Evolutionary conservation across 495 filamentous ascomycete species (phyloP), one percentile per base, ranked within the genome.

Genomic region (Podospora fimiseda): DNA sequence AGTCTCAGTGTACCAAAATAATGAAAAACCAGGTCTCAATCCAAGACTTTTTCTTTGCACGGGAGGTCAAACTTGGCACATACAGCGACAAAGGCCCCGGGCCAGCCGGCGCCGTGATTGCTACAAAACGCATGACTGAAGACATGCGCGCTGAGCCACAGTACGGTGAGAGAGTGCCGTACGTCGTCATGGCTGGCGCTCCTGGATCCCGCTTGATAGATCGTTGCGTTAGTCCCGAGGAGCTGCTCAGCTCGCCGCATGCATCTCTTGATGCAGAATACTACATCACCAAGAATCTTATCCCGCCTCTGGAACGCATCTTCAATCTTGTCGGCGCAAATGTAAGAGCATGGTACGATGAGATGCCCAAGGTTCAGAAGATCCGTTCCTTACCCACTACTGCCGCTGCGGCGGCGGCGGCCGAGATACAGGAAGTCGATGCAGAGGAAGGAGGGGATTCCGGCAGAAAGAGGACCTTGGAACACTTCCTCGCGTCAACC

Each of bases 241-340:
- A 79, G 19, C 76, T 97, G n/a, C 72, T 97, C 2, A 70, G 81
- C 36, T 85, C 86, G 52, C 80, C 85, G 18, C 78, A 88, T 51
- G 74, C 84, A n/a, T 83, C 89, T 56, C 76, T 98, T n/a, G 93
- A 98, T 61, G 81, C 91, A 0, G 90, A 96, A 60, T 98, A 98
- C 69, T 98, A 98, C 68, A 97, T 97, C 58, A 79, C 79, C 7
- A 97, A 96, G 74, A 96, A 96, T 61, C 61, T 98, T 20, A 93
- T 98, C 45, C 94, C 94, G 16, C 93, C 93, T 2, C 77, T 98
- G 2, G 93, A 95, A 69, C 82, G 93, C 13, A 97, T 98, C 48
- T 97, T 98, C 76, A 96, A 94, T 65, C 82, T 98, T 11, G 89
- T 97, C 21, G 93, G 93, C 24, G 93, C 90, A 16, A 94, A 94